These are phyloP conservation scores for Pleurostoma richardsiae DNA, from an alignment of 2,329 filamentous ascomycete genomes.

Conservation along the genomic window DNA sequence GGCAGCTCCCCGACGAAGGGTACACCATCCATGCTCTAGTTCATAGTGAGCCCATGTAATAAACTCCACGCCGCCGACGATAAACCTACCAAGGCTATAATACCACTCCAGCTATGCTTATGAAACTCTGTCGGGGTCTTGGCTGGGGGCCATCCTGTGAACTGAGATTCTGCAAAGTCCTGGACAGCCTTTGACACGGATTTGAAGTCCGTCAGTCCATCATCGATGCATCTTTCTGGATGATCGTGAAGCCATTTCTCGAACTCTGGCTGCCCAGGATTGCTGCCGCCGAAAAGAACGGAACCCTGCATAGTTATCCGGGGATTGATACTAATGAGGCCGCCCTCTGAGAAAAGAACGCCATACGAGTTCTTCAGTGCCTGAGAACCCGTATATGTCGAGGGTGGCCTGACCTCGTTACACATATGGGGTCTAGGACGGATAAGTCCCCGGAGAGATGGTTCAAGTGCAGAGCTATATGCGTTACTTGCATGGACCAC, in stretches of 20 bases:
- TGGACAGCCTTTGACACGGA: conserved; percentile 18
- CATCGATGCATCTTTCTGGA: conserved; percentile 20
- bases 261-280: conserved; percentile 21
- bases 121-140: conserved; percentile 20
- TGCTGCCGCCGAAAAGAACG: conserved; percentile 24
- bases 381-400: conserved; percentile 2
- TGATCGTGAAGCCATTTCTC: conserved; percentile 20
- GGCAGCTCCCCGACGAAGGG: conserved; percentile 11
- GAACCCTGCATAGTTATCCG: conserved; percentile 21
- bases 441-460: conserved; percentile 11
- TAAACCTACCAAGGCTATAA: conserved; percentile 3
- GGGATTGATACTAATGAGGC: conserved; percentile 23
- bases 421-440: conserved; percentile 13
- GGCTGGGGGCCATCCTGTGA: conserved; percentile 17
- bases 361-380: conserved; percentile 22
- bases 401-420: conserved; percentile 6
- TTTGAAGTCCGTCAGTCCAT: conserved; percentile 18
- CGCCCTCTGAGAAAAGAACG: conserved; percentile 20
- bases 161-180: conserved; percentile 16
- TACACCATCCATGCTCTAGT: conserved; percentile 8
- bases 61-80: not conserved
- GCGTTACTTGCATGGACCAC: conserved; percentile 12
- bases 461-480: conserved; percentile 10
- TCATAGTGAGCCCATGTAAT: not conserved
- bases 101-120: conserved; percentile 9